Conservation (phyloP, 495 filamentous ascomycete species). For the Talaromyces stipitatus region DNA sequence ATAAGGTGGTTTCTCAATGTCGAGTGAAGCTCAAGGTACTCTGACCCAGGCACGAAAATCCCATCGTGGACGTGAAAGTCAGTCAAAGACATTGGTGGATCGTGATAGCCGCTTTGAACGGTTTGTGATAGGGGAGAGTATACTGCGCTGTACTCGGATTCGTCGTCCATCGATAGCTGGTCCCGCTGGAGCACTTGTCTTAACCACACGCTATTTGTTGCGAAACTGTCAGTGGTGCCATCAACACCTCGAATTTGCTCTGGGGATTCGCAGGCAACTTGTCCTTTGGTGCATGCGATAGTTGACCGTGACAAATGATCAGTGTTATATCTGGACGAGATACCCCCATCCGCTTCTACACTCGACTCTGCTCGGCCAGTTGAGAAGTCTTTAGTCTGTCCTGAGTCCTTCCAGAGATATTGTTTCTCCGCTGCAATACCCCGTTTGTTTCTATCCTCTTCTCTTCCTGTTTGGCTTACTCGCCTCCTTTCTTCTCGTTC, state of each 20-base stretch:
- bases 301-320: background rate
- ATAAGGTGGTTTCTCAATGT: constrained; percentile 26
- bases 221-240: background rate
- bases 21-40: constrained; percentile 27
- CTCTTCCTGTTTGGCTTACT: background rate
- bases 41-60: constrained; percentile 19
- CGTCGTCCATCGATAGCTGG: background rate
- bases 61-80: background rate
- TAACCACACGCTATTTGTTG: background rate
- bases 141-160: background rate
- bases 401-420: background rate
- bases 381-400: background rate
- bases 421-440: background rate
- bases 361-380: constrained; percentile 7
- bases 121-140: constrained; percentile 9
- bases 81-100: background rate
- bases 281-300: background rate
- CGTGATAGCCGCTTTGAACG: constrained; percentile 1
- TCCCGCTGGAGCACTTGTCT: constrained; percentile 1
- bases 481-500: background rate
- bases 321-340: background rate
- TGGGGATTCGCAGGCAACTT: background rate
- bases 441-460: background rate
- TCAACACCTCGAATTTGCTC: background rate
- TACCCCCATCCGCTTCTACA: background rate